Evolutionary conservation across 768 basidiomycete genomes (phyloP), one percentile per base, ranked within the genome.

Genomic region (Scleroderma bovista): DNA sequence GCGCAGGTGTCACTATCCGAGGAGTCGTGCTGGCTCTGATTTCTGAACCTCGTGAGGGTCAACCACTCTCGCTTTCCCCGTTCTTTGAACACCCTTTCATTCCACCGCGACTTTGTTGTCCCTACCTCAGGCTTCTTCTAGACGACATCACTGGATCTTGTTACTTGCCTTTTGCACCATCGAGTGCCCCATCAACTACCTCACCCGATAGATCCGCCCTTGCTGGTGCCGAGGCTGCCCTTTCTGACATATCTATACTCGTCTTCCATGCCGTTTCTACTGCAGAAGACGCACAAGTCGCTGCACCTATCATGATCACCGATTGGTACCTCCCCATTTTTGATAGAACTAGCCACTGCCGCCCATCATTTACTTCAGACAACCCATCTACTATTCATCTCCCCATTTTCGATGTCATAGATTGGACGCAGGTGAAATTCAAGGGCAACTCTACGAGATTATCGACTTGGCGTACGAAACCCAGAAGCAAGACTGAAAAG

Each of bases 271-370:
- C 60, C 8, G 44, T 55, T 29, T 54, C 57, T 15, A 53, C 59
- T 16, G 23, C 20, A 26, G 55, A 59, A 7, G 60, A 56, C 47
- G n/a, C 39, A 23, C 66, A 61, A 44, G 26, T 57, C 43, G 78
- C 82, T 22, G 74, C 76, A 13, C 92, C 92, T 12, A 67, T 95
- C 39, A 59, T 95, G 16, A 77, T 93, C 43, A 83, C 81, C 10
- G 93, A 94, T 59, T 75, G 74, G n/a, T 66, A 79, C 53, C 77
- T 94, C 16, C 61, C 72, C 13, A 66, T 66, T 6, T 86, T 88
- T 52, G 86, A 87, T 63, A 55, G 72, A 32, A 46, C 62, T 17
- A 50, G 52, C 6, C 78, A 79, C 58, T 43, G 59, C 37, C 77
- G 79, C 48, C 78, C 78, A 19, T 61, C 62, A 34, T 52, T 66